These are phyloP conservation scores for Pezicula radicicola DNA, from an alignment of 2,329 filamentous ascomycete species.

Conservation along the genomic window DNA sequence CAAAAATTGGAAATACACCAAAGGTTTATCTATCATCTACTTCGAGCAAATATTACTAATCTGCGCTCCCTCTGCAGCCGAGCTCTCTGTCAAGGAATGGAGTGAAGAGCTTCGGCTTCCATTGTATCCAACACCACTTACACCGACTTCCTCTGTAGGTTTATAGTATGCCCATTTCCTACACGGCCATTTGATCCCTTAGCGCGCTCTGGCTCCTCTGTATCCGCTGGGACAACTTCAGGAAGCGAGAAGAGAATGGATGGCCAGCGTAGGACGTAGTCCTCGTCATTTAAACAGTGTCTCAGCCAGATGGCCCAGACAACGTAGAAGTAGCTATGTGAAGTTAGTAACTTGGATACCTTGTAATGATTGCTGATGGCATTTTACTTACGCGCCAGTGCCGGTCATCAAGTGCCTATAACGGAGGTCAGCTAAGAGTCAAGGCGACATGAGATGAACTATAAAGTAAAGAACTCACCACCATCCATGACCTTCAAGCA, in stretches of 20 bases:
- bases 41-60: too few species aligned
- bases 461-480: conserved; percentile 45
- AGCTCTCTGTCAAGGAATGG: too few species aligned
- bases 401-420: conserved; percentile 68
- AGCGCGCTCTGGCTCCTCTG: not conserved
- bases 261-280: conserved; percentile 64
- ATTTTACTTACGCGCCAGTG: conserved; percentile 44
- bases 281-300: conserved; percentile 65
- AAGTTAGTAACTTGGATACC: not conserved
- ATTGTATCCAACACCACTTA: too few species aligned
- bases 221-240: conserved; percentile 23
- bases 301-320: conserved; percentile 70
- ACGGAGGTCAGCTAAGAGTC: not conserved
- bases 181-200: not conserved
- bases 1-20: too few species aligned
- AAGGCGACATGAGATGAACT: not conserved
- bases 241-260: conserved; percentile 44
- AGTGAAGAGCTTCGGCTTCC: too few species aligned
- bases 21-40: too few species aligned
- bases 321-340: conserved; percentile 58
- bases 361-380: not conserved
- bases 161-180: not conserved
- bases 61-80: too few species aligned
- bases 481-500: conserved; percentile 72
- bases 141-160: too few species aligned